These are phyloP conservation scores for Babesia caballi DNA, from an alignment of 169 alveolate genomes.

Conservation along the genomic window DNA sequence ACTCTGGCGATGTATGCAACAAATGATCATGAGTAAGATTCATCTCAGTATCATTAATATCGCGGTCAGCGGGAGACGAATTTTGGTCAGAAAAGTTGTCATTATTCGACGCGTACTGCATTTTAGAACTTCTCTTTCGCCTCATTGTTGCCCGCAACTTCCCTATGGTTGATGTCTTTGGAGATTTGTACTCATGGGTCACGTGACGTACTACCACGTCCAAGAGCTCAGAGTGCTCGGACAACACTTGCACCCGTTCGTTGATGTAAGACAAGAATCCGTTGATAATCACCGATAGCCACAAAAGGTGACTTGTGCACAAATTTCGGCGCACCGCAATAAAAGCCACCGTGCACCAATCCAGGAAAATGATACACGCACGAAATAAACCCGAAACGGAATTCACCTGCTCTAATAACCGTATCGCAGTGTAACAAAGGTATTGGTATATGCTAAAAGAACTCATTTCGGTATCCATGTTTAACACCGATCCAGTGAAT, in stretches of 20 bases:
- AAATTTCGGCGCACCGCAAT: neutral
- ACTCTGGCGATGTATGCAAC: too few relatives aligned
- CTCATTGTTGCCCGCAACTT: neutral
- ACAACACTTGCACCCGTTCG: neutral
- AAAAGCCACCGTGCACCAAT: neutral
- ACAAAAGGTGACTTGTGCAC: neutral
- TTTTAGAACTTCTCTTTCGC: neutral
- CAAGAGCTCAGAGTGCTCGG: neutral
- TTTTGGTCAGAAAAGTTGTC: neutral
- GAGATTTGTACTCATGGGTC: neutral
- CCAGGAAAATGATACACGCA: neutral
- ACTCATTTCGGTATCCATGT: neutral
- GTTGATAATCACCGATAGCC: neutral
- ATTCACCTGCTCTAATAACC: neutral
- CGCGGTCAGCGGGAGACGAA: neutral
- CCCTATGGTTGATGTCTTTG: neutral
- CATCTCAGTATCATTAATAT: neutral
- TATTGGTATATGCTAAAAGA: slow-evolving; percentile 6
- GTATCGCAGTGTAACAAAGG: neutral
- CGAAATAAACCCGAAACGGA: neutral
- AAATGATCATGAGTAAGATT: too few relatives aligned
- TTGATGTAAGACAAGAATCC: neutral
- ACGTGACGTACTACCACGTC: neutral
- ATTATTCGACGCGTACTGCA: neutral
- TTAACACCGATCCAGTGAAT: neutral